Conservation (phyloP, 140 eudicot species). For the Cichorium intybus region DNA sequence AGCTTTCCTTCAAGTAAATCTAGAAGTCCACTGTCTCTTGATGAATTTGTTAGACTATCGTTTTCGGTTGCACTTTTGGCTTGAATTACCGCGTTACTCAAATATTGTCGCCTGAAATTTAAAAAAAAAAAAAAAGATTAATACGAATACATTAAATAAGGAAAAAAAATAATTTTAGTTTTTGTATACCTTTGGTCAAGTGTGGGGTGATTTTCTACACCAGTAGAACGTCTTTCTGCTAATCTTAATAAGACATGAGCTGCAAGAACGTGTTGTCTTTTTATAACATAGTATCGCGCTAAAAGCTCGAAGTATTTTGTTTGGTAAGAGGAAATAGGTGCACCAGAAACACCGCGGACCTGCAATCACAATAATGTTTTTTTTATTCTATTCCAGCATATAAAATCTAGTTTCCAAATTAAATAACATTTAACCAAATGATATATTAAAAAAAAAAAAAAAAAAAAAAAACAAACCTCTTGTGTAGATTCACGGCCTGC, state of each 20-base stretch:
- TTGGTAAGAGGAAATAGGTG: slow-evolving; percentile 49
- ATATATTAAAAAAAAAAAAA: slow-evolving; percentile 13
- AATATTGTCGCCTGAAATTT: slow-evolving; percentile 86
- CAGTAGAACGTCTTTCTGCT: slow-evolving; percentile 80
- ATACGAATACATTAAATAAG: not conserved
- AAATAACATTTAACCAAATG: not conserved
- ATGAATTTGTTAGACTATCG: slow-evolving; percentile 51
- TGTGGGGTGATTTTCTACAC: slow-evolving; percentile 55
- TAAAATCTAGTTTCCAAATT: too few relatives aligned
- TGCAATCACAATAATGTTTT: slow-evolving; percentile 9
- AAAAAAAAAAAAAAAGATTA: not conserved
- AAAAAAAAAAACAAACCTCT: slow-evolving; percentile 45
- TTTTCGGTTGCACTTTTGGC: slow-evolving; percentile 81
- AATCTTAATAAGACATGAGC: slow-evolving; percentile 83
- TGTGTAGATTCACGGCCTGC: slow-evolving; percentile 71
- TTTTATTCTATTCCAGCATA: too few relatives aligned
- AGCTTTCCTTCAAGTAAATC: slow-evolving; percentile 96
- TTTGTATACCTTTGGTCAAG: slow-evolving; percentile 73
- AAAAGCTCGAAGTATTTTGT: slow-evolving; percentile 89
- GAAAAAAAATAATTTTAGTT: not conserved
- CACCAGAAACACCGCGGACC: slow-evolving; percentile 57
- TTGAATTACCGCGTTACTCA: slow-evolving; percentile 91
- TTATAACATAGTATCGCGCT: slow-evolving; percentile 92
- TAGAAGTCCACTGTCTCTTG: slow-evolving; percentile 77
- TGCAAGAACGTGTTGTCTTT: slow-evolving; percentile 93